Conservation (phyloP, 805 yeast genomes). For the Metschnikowia gelsemii region DNA sequence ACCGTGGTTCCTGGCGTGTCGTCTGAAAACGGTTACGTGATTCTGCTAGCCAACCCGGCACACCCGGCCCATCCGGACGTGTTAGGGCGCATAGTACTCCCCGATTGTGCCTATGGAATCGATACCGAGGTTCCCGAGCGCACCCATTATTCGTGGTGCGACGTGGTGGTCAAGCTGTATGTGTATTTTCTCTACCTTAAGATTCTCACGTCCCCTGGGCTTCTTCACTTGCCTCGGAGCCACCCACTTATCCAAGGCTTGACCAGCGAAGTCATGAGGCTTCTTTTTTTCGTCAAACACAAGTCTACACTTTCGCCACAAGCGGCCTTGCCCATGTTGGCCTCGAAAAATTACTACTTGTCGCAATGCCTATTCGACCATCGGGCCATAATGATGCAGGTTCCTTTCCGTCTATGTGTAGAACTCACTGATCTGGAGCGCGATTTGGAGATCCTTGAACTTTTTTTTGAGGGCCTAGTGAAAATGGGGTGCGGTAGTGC, state of each 20-base stretch:
- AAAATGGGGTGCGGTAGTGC: constrained; percentile 26
- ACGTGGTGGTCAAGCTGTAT: constrained; percentile 25
- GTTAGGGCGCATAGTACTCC: constrained; percentile 12
- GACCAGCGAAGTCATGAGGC: constrained; percentile 18
- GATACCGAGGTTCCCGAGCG: constrained; percentile 11
- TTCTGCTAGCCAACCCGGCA: constrained; percentile 16
- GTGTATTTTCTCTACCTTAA: constrained; percentile 25
- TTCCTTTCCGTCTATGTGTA: constrained; percentile 22
- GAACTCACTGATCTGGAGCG: constrained; percentile 22
- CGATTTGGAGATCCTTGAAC: constrained; percentile 25
- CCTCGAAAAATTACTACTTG: constrained; percentile 21
- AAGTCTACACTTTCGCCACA: constrained; percentile 8
- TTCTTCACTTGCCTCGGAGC: constrained; percentile 22
- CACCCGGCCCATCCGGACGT: constrained; percentile 18
- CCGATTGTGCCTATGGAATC: constrained; percentile 18
- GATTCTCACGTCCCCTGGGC: constrained; percentile 25
- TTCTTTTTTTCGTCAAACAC: constrained; percentile 22
- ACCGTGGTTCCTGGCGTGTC: constrained; percentile 17
- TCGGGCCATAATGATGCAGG: constrained; percentile 27
- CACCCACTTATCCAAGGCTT: constrained; percentile 25
- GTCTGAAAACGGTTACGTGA: constrained; percentile 10
- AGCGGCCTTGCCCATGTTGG: constrained; percentile 17
- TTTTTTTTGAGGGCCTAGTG: constrained; percentile 27
- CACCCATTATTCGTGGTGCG: constrained; percentile 27
- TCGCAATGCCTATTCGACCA: constrained; percentile 24